Evolutionary conservation across 306 rosid species (phyloP), one percentile per base, ranked within the genome.

Genomic region (Castanopsis chinensis): DNA sequence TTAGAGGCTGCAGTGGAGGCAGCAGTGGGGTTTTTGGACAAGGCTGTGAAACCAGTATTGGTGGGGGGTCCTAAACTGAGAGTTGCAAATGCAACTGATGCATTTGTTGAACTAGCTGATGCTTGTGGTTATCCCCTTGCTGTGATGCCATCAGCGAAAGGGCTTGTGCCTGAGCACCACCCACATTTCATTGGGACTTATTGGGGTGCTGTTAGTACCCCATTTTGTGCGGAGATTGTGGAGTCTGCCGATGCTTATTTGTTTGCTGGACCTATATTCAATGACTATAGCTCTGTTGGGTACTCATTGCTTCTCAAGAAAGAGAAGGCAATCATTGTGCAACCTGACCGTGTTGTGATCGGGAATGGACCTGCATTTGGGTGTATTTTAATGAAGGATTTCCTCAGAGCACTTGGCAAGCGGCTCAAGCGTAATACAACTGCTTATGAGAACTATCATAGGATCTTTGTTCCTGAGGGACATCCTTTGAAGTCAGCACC

Each of bases 121-220:
- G 84, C 87, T 76, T 57, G 82, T 76, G 91, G 90, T 6, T 88
- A 84, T 73, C 81, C 93, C 28, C 25, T 15, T 73, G 70, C 90
- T 7, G 89, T 86, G n/a, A 88, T 88, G 93, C 93, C 93, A 80
- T 86, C 90, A 4, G 93, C 91, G 3, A 90, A 90, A 73, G 93
- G 93, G 30, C 75, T 78, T 12, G 85, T 87, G 15, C 90, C 90
- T 7, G 93, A 90, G 74, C 10, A 86, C 71, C 93, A 90, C 25
- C 82, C 86, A 1, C 90, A 82, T 57, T 90, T 90, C 88, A 84
- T 90, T 15, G 93, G 93, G 63, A 90, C 93, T 27, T 90, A 76
- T 73, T 90, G 93, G 93, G 93, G 93, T 45, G 93, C 93, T 2
- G 83, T 90, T 12, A 90, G 93, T 17, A 86, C 93, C 1, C 65